These are phyloP conservation scores for Syzygium oleosum DNA, from an alignment of 345 rosid species.

Conservation along the genomic window DNA sequence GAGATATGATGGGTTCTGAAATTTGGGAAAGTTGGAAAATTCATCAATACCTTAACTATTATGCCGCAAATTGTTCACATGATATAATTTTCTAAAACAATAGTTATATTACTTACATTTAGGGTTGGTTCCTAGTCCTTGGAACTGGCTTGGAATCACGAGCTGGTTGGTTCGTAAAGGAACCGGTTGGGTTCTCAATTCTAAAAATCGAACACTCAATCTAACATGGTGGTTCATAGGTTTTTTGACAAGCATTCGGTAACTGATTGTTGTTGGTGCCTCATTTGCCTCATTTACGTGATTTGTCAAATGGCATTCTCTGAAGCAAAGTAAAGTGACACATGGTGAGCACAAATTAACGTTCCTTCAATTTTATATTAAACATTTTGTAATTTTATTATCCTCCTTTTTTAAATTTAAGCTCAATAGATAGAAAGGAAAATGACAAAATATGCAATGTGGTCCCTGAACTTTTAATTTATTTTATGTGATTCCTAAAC, in stretches of 20 bases:
- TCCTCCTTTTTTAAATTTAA: not conserved
- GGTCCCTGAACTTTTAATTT: no score
- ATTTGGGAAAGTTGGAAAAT: not conserved
- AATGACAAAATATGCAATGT: no score
- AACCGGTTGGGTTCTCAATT: not conserved
- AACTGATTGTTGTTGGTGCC: not conserved
- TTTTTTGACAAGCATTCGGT: no score
- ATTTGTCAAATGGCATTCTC: not conserved
- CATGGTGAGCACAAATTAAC: not conserved
- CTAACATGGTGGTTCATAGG: not conserved
- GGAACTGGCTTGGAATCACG: accelerated
- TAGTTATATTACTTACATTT: not conserved
- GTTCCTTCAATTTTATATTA: not conserved
- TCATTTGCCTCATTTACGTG: not conserved
- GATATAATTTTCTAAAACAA: not conserved
- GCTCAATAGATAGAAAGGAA: not conserved
- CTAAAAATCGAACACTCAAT: not conserved
- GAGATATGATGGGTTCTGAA: not conserved
- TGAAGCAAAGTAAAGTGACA: not conserved
- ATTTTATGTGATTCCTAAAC: no score
- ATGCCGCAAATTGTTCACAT: not conserved
- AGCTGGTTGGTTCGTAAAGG: not conserved
- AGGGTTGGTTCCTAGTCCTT: not conserved
- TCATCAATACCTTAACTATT: not conserved
- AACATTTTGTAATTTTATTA: no score